Evolutionary conservation across 2,329 filamentous ascomycete genomes (phyloP).

Genomic region (Orbilia brochopaga): DNA sequence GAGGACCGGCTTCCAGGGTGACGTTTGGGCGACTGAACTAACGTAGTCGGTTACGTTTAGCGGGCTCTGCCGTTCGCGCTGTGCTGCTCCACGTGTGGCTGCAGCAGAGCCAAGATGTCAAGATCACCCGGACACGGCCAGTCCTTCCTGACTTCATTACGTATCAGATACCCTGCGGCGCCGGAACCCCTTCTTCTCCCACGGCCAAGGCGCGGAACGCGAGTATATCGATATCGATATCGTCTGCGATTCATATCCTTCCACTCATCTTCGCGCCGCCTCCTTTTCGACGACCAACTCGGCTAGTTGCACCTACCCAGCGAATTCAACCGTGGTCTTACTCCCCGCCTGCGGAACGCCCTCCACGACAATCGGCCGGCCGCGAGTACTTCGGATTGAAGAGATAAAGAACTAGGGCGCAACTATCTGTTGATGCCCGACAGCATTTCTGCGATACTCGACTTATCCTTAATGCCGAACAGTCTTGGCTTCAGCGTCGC

Average conservation of each 20-base stretch:
- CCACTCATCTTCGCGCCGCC: too few species aligned
- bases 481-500: background rate
- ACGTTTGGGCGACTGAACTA: background rate
- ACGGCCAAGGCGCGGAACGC: background rate
- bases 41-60: background rate
- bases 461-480: conserved; percentile 20
- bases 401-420: background rate
- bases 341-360: too few species aligned
- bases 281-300: too few species aligned
- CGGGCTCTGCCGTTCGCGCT: background rate
- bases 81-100: conserved; percentile 1
- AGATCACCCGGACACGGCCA: background rate
- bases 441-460: background rate
- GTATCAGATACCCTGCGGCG: background rate
- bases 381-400: background rate
- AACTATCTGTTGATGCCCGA: background rate
- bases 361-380: background rate
- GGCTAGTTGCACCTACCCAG: too few species aligned
- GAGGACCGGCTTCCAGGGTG: background rate
- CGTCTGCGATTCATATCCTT: too few species aligned
- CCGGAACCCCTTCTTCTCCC: background rate
- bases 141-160: background rate
- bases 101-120: background rate
- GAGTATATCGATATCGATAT: too few species aligned
- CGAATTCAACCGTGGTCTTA: too few species aligned